Conservation (phyloP, 139 green algal genomes). For the Chlamydomonas sphaeroides region DNA sequence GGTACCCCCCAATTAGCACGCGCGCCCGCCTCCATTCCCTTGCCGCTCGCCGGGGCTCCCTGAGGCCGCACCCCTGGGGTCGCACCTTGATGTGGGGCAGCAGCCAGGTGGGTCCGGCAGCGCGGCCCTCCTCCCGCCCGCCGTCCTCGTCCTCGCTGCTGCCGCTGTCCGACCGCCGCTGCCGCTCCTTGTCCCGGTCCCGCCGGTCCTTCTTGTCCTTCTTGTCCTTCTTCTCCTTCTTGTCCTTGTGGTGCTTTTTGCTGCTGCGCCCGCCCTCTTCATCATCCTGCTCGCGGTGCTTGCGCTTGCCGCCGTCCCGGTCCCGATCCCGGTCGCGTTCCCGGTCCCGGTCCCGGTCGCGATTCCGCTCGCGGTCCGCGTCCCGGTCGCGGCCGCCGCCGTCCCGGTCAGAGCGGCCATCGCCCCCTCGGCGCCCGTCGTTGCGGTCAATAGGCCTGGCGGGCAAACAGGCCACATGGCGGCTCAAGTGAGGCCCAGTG, state of each 20-base stretch:
- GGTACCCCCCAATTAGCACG: too few species aligned
- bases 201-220: conserved; percentile 11
- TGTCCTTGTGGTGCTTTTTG: conserved; percentile 2
- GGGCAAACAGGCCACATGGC: too few species aligned
- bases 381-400: conserved; percentile 11
- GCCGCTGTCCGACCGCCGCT: not conserved
- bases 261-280: too few species aligned
- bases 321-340: not conserved
- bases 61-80: too few species aligned
- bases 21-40: too few species aligned
- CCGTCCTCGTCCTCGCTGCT: not conserved
- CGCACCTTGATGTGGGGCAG: conserved; percentile 65
- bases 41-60: too few species aligned
- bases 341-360: not conserved
- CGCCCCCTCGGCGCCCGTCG: not conserved
- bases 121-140: not conserved
- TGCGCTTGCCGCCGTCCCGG: conserved; percentile 14
- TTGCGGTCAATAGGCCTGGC: too few species aligned
- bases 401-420: not conserved
- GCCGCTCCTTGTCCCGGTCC: not conserved
- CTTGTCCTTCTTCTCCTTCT: conserved; percentile 24
- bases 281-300: not conserved
- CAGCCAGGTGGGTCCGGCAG: conserved; percentile 59
- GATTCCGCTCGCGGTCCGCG: not conserved
- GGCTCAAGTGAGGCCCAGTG: too few species aligned